A percentile compares a stretch with the other conserved stretches of the same genome.
These are phyloP conservation scores for Fusarium sp. DNA, from an alignment of 2,329 filamentous ascomycete genomes.

Conservation along the genomic window DNA sequence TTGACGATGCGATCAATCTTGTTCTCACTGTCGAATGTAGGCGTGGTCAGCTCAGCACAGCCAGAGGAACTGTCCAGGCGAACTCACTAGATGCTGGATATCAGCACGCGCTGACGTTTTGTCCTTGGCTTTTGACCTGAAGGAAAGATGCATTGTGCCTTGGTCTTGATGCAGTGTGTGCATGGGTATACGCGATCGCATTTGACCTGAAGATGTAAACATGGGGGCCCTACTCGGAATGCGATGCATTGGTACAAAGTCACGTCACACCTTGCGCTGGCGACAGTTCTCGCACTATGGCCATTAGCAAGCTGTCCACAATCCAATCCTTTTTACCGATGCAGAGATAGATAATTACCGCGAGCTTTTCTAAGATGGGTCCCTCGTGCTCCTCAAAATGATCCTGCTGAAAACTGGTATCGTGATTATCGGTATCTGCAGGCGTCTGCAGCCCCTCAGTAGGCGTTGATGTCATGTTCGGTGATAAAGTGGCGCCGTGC, in stretches of 20 bases:
- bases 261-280: not conserved
- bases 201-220: constrained; percentile 43
- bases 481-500: not conserved
- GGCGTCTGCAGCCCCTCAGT: not conserved
- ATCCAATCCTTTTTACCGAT: no score
- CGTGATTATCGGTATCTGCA: not conserved
- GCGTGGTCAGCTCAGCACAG: not conserved
- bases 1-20: not conserved
- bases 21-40: not conserved
- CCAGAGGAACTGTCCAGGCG: not conserved
- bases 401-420: not conserved
- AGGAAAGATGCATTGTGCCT: constrained; percentile 11
- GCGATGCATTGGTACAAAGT: no score
- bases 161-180: constrained; percentile 16
- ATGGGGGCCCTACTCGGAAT: no score
- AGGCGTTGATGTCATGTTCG: not conserved
- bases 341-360: not conserved
- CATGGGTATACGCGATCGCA: constrained; percentile 26
- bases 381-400: not conserved
- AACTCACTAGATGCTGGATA: not conserved
- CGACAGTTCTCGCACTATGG: not conserved
- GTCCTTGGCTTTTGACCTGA: not conserved
- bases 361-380: not conserved
- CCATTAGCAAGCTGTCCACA: not conserved
- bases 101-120: not conserved